A percentile compares a stretch with the other conserved stretches of the same genome.
phyloP scores from a whole-genome alignment of 2,329 filamentous ascomycete genomes.

The Chaetomium sp. region DNA sequence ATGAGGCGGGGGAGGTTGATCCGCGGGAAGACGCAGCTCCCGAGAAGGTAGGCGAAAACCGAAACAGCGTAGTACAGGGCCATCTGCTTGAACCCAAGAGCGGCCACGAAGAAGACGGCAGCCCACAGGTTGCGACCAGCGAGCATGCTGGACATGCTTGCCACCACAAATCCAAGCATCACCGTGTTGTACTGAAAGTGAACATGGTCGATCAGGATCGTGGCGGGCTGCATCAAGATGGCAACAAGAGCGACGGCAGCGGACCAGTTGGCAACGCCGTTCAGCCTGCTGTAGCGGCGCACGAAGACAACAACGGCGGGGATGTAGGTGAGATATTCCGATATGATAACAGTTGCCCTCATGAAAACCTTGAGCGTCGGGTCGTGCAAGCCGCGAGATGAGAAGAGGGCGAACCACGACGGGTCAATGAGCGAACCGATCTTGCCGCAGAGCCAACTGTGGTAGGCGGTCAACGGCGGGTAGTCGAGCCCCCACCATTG shows the following conservation, averaged over 20 bases:
- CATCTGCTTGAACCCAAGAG: conserved; percentile 99
- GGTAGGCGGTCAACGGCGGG: conserved; percentile 94
- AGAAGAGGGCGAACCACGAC: conserved; percentile 82
- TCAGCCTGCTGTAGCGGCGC: conserved; percentile 74
- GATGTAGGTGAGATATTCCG: conserved; percentile 87
- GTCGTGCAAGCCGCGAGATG: conserved; percentile 80
- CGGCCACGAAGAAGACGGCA: conserved; percentile 88
- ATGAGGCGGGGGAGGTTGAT: conserved; percentile 69
- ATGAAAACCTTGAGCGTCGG: conserved; percentile 87
- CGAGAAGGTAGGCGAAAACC: conserved; percentile 88
- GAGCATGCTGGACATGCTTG: conserved; percentile 84
- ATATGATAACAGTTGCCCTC: conserved; percentile 86
- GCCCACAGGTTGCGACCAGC: conserved; percentile 85
- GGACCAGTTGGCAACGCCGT: conserved; percentile 79
- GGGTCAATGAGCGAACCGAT: conserved; percentile 79
- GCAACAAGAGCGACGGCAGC: conserved; percentile 83
- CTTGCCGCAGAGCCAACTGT: conserved; percentile 92
- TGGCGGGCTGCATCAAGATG: conserved; percentile 87
- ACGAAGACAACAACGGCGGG: conserved; percentile 85
- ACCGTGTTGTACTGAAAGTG: conserved; percentile 99
- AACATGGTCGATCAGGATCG: conserved; percentile 90
- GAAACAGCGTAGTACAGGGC: conserved; percentile 94
- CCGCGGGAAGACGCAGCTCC: conserved; percentile 77
- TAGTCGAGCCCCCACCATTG: conserved; percentile 99
- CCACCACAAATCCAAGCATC: conserved; percentile 89